phyloP scores from a whole-genome alignment of 352 stramenopile species.

The Phytophthora vignae region DNA sequence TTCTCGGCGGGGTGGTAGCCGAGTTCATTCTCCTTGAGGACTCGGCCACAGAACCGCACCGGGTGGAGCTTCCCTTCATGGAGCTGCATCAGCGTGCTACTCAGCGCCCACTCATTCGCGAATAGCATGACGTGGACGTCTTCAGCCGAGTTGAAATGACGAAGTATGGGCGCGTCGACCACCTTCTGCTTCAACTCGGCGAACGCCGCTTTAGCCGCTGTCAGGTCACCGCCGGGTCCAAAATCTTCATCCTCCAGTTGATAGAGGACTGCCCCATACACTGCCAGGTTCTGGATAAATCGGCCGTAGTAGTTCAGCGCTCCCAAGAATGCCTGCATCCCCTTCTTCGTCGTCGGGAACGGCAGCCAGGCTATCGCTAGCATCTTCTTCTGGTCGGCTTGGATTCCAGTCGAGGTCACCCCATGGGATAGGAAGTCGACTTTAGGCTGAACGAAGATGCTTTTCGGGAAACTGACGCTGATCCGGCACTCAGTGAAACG shows the following conservation, averaged over 20 bases:
- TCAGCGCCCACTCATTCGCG: no score
- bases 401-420: no score
- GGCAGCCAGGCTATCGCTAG: background rate
- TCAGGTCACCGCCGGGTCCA: background rate
- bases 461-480: background rate
- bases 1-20: background rate
- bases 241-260: background rate
- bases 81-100: no score
- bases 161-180: no score
- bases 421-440: no score
- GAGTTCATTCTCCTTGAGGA: background rate
- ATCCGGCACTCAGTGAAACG: constrained; percentile 4
- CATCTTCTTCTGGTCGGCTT: background rate
- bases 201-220: no score
- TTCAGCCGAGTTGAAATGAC: no score
- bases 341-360: background rate
- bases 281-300: background rate
- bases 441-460: background rate
- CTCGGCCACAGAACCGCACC: no score
- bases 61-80: no score
- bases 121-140: no score
- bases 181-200: no score
- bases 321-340: background rate
- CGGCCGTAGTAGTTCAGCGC: background rate
- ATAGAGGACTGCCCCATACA: background rate